Evolutionary conservation across 805 yeast species (phyloP), one percentile per base, ranked within the genome.

Genomic region (Yamadazyma endophytica): DNA sequence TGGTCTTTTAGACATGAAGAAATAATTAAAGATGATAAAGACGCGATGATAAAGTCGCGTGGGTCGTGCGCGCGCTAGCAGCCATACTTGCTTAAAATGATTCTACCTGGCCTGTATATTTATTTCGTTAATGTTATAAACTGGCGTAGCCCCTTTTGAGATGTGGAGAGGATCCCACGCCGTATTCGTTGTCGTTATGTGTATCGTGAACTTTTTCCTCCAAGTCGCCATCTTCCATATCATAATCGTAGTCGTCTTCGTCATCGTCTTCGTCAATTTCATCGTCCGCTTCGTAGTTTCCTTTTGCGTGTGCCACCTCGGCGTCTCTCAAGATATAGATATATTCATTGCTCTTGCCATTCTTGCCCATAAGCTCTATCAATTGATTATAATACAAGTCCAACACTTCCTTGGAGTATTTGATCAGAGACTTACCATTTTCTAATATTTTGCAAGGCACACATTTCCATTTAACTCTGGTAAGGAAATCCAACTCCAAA

Each of bases 401-500:
- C 28, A 65, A 50, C 8, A 65, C 68, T 24, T 61, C 64, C 29
- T 59, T 59, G 18, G 61, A 57, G 36, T 54, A 50, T 28, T 47
- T 49, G 22, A 64, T 63, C 21, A 40, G 36, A 12, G 46, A 35
- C 29, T 31, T 28, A 26, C 37, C 39, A 28, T 37, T 39, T 35
- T 39, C 49, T 5, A 49, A 27, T 18, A 50, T 61, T 35, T 57
- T 61, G 4, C 61, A 61, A 1, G 72, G 72, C n/a, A 65, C 50
- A 25, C 67, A 57, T 29, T 54, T 67, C 75, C 92, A 90, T 37
- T 79, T 76, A 7, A 90, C 90, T 39, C 88, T 68, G 29, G 74
- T 73, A 26, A 90, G 68, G 48, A 92, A 88, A 56, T 92, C 97
- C 32, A 83, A 78, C 52, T 90, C 98, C 28, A 90, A 65, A 33